Percentiles rank a stretch among this genome's conserved stretches.
Conservation (phyloP, 371 early-diverging fungal genomes). For the Conidiobolus incongruus region DNA sequence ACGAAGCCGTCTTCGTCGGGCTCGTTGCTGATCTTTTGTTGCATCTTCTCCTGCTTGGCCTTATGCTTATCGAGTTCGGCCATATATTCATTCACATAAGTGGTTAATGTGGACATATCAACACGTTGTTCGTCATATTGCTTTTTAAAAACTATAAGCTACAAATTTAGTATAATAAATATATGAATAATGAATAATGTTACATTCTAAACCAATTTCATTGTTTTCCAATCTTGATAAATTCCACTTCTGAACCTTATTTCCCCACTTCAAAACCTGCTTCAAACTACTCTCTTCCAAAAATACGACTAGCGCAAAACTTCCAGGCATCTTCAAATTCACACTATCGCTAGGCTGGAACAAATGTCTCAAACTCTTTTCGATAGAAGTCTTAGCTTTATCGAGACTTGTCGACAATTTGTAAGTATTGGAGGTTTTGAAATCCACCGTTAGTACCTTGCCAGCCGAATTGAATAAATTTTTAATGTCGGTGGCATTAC, state of each 20-base stretch:
- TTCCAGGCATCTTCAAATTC: conserved; percentile 20
- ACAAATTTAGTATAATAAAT: neutral
- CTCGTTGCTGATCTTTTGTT: conserved; percentile 33
- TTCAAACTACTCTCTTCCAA: conserved; percentile 30
- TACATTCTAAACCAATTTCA: conserved; percentile 26
- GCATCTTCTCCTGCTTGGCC: conserved; percentile 34
- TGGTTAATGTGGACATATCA: conserved; percentile 21
- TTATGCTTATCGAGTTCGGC: conserved; percentile 59
- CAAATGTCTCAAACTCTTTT: conserved; percentile 8
- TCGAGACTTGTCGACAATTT: conserved; percentile 9
- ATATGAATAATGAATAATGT: conserved; percentile 6
- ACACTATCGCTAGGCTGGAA: conserved; percentile 5
- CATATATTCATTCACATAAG: conserved; percentile 47
- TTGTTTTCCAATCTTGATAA: conserved; percentile 17
- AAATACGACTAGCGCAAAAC: conserved; percentile 58
- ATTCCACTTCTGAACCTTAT: conserved; percentile 34
- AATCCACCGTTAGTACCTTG: conserved; percentile 30
- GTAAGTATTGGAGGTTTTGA: conserved; percentile 11
- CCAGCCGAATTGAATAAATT: conserved; percentile 49
- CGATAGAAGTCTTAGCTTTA: conserved; percentile 15
- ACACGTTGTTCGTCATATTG: conserved; percentile 32
- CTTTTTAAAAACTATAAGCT: conserved; percentile 17
- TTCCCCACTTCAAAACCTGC: conserved; percentile 31
- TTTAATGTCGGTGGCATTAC: conserved; percentile 44
- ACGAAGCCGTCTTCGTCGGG: conserved; percentile 93